Base-by-base conservation (phyloP, 2,329 filamentous ascomycete genomes). In the Aspergillus alliaceus region DNA sequence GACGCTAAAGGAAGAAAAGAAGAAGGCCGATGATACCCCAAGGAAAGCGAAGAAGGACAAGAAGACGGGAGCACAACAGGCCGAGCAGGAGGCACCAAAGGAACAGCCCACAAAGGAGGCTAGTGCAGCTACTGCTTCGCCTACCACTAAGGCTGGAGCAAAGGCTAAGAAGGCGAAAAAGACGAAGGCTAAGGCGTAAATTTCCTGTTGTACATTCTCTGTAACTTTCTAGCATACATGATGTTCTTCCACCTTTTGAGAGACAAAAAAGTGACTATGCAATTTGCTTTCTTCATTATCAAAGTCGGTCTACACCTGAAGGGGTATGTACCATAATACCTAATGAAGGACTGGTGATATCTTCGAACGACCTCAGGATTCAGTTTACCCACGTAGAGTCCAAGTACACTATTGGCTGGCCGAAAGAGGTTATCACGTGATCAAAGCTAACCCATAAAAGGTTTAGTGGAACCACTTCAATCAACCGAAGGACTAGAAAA, bases 111-210 rank as follows among this genome's bases (percentile, higher is more conserved):
- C 61, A 52, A 56, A 62, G 37, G 56, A 40, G 22, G 51, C 51
- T 18, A 57, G 49, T 37, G 55, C 58, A 49, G 49, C 54, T 18
- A 49, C 56, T 24, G 44, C 61, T 52, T 65, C 69, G n/a, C 63
- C 69, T 47, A 62, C 61, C 42, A 59, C 58, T 29, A 68, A 70
- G 58, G 62, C 60, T 40, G 67, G 66, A 46, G 67, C 70, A 59
- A 72, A 72, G 60, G 59, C 61, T 24, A 66, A 69, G 64, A 72
- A 71, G 59, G 62, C 64, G 58, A 70, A 63, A 59, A 72, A 72
- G 66, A 50, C 61, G 48, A 70, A 72, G 69, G 61, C 66, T 51
- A 72, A 72, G 58, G 72, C 58, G 12, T 64, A 62, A n/a, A 37
- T 35, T 47, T 15, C 35, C 34, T 20, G 15, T 37, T 42, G 27